Evolutionary conservation across 768 basidiomycete species (phyloP).

Genomic region (Clitopilus passeckerianus): DNA sequence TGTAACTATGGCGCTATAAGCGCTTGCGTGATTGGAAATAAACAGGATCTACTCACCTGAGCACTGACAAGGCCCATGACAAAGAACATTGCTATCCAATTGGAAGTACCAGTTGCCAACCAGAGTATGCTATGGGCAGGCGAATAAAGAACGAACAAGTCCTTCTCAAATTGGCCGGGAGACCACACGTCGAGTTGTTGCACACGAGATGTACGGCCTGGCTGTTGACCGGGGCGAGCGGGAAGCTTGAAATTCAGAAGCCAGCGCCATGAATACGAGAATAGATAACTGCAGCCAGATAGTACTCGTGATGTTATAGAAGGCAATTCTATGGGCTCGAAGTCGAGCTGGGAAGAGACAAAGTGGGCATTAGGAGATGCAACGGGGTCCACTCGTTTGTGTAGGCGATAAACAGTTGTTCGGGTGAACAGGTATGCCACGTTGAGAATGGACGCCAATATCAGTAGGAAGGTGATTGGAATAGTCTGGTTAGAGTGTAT

Average conservation of each 20-base stretch:
- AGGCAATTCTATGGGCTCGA: constrained; percentile 36
- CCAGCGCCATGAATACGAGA: constrained; percentile 61
- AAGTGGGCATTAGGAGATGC: constrained; percentile 68
- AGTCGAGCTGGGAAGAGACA: constrained; percentile 49
- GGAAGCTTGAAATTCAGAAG: constrained; percentile 57
- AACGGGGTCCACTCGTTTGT: constrained; percentile 57
- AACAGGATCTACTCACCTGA: constrained; percentile 41
- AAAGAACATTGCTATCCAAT: constrained; percentile 71
- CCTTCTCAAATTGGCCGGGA: constrained; percentile 66
- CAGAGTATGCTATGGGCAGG: constrained; percentile 73
- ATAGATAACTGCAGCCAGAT: constrained; percentile 43
- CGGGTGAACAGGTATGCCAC: constrained; percentile 66
- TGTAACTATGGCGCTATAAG: constrained; percentile 34
- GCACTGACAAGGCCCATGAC: constrained; percentile 63
- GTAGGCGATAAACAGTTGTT: constrained; percentile 64
- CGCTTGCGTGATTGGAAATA: neutral
- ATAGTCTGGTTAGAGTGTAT: constrained; percentile 43
- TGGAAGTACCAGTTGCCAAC: constrained; percentile 63
- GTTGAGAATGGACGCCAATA: constrained; percentile 53
- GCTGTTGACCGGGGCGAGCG: constrained; percentile 25
- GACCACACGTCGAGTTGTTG: constrained; percentile 79
- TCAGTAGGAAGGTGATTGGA: constrained; percentile 52
- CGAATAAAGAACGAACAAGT: constrained; percentile 72
- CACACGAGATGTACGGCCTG: constrained; percentile 45
- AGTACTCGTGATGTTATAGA: constrained; percentile 40